Evolutionary conservation across 345 rosid genomes (phyloP), one percentile per base, ranked within the genome.

Genomic region (Alliaria petiolata): DNA sequence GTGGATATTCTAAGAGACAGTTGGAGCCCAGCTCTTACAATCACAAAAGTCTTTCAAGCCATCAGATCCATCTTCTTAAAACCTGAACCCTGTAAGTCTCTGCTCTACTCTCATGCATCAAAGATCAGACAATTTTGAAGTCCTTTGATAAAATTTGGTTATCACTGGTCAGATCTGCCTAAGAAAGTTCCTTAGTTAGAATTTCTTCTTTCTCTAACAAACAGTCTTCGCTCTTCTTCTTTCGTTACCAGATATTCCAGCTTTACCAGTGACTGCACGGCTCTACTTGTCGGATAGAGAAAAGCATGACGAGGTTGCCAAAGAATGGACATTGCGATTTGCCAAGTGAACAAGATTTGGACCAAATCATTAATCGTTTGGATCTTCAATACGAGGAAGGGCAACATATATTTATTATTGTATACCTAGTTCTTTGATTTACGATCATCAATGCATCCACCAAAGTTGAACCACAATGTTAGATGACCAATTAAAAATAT

Each of bases 1-100:
- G 76, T 93, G 79, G 89, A 85, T 14, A 93, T 93, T 69, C 79
- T 93, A 75, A 85, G 85, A 75, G 89, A 87, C 22, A 78, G 85
- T 59, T 93, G 97, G 98, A 93, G 98, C 59, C 98, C 97, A 3
- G 97, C 98, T 45, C 89, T 87, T 70, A 91, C 97, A 13, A 80
- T 93, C 54, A 83, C 90, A 7, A 85, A 87, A 77, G 85, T 93
- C 72, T 86, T 93, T 35, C 83, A 77, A 62, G 89, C 95, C 57
- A 83, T 93, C 76, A 83, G 88, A 86, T 82, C 90, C 0, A 81
- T 89, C 72, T 91, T 93, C 86, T 79, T 82, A 3, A 85, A 87
- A 61, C 96, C 98, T 5, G 88, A 85, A 53, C 82, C 90, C 2
- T 81, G 98, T 93, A 85, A 66, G 77, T 79, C 75, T 40, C 45